Evolutionary conservation across 2,329 filamentous ascomycete species (phyloP), one percentile per base, ranked within the genome.

Genomic region (Laburnicola sp.): DNA sequence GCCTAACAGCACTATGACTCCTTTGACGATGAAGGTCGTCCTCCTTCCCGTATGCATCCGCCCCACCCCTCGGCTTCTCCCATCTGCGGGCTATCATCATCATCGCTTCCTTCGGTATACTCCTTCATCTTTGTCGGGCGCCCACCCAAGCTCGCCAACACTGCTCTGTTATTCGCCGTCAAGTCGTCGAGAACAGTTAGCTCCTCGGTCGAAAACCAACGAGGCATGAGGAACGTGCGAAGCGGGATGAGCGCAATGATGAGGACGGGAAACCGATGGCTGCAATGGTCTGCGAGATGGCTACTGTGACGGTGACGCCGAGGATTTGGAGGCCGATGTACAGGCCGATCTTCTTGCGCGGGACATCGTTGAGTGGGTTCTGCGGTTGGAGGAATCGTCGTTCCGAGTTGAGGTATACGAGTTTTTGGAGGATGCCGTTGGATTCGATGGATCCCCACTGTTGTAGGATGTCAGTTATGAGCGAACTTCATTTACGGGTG

Each of bases 241-340:
- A 82, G 57, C 1, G 81, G 81, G n/a, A 84, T 82, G 3, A 83
- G 66, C 2, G 76, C 73, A 37, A 79, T 77, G 55, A 84, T 82
- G 37, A 84, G 69, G 16, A 84, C 73, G 0, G 82, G 81, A 56
- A 84, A 83, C 0, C 78, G 27, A 83, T 81, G 0, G 80, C 81
- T 0, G 78, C 81, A 9, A 83, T 78, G 0, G 81, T 83, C 59
- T 83, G 79, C 0, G 79, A 81, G 40, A 84, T 79, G 1, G 79
- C 80, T 2, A 84, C 78, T 30, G 75, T 78, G 22, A 75, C 74
- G 0, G 74, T 74, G 10, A 83, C 79, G 2, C 75, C 76, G 6
- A 78, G 41, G 3, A 78, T 56, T 58, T 84, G 80, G 26, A 79
- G 73, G 21, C 68, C 70, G 7, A 82, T 73, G 61, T 78, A 84